Evolutionary conservation across 352 stramenopile genomes (phyloP).

Genomic region (Pythium vanterpoolii): DNA sequence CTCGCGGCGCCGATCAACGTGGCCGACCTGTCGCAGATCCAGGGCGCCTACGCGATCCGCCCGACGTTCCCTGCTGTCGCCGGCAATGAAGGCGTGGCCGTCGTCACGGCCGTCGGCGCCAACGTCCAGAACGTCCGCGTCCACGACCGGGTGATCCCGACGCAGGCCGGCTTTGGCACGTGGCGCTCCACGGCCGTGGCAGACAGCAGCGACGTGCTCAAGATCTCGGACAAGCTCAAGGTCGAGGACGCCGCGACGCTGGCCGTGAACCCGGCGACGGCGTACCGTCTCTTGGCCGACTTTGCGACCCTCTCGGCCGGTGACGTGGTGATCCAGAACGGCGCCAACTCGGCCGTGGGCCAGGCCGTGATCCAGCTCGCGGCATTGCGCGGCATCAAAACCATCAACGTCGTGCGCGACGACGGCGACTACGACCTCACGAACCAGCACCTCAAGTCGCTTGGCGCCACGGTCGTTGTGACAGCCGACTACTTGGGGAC

Average conservation of each 20-base stretch:
- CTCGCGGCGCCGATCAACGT: slow-evolving; percentile 88
- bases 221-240: slow-evolving; percentile 82
- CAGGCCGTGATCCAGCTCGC: slow-evolving; percentile 88
- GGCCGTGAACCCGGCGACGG: slow-evolving; percentile 79
- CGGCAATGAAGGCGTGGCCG: slow-evolving; percentile 83
- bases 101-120: slow-evolving; percentile 79
- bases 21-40: slow-evolving; percentile 85
- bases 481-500: slow-evolving; percentile 69
- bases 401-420: slow-evolving; percentile 88
- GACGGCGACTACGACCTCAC: slow-evolving; percentile 76
- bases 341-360: slow-evolving; percentile 83
- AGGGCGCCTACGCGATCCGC: slow-evolving; percentile 80
- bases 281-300: slow-evolving; percentile 84
- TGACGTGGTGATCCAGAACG: slow-evolving; percentile 91
- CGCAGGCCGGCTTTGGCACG: slow-evolving; percentile 64
- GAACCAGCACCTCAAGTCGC: slow-evolving; percentile 73
- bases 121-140: slow-evolving; percentile 82
- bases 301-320: slow-evolving; percentile 73
- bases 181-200: slow-evolving; percentile 74
- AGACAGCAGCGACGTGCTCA: slow-evolving; percentile 58
- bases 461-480: slow-evolving; percentile 75
- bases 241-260: slow-evolving; percentile 82
- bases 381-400: slow-evolving; percentile 84
- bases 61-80: slow-evolving; percentile 74
- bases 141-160: slow-evolving; percentile 85